Percentiles rank a stretch among this genome's conserved stretches.
phyloP scores from a whole-genome alignment of 2,329 filamentous ascomycete species.

The Chaetomium globosum region DNA sequence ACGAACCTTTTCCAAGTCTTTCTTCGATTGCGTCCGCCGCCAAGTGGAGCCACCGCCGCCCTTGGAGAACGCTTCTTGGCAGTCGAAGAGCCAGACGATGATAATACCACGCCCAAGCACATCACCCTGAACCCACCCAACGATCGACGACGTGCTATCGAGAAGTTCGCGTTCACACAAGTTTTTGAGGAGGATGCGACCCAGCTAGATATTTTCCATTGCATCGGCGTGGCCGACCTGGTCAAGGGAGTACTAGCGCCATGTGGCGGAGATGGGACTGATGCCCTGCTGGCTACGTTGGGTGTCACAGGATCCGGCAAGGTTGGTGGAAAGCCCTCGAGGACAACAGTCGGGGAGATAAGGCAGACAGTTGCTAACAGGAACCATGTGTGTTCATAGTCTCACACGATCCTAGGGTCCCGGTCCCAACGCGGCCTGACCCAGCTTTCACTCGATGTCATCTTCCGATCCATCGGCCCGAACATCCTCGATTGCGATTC shows the following conservation, averaged over 20 bases:
- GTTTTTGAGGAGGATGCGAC: constrained; percentile 86
- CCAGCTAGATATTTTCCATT: constrained; percentile 85
- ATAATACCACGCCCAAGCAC: constrained; percentile 60
- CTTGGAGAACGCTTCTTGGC: constrained; percentile 71
- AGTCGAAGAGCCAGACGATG: constrained; percentile 61
- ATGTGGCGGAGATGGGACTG: constrained; percentile 74
- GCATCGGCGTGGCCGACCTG: constrained; percentile 72
- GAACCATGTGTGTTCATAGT: constrained; percentile 57
- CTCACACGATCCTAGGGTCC: constrained; percentile 92
- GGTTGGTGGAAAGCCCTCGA: constrained; percentile 52
- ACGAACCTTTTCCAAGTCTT: constrained; percentile 84
- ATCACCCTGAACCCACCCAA: constrained; percentile 79
- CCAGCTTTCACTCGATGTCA: constrained; percentile 84
- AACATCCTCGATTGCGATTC: constrained; percentile 67
- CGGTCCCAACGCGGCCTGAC: constrained; percentile 84
- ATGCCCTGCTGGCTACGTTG: constrained; percentile 86
- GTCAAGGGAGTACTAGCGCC: constrained; percentile 79
- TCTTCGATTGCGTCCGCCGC: constrained; percentile 76
- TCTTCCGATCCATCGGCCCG: constrained; percentile 78
- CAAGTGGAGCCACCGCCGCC: constrained; percentile 45
- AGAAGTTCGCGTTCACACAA: constrained; percentile 90
- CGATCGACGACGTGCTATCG: constrained; percentile 83
- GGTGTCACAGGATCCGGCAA: constrained; percentile 97
- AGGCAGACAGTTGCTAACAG: constrained; percentile 19
- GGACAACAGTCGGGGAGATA: not conserved